These are phyloP conservation scores for Clonostachys sp. DNA, from an alignment of 2,329 filamentous ascomycete species.

Conservation along the genomic window DNA sequence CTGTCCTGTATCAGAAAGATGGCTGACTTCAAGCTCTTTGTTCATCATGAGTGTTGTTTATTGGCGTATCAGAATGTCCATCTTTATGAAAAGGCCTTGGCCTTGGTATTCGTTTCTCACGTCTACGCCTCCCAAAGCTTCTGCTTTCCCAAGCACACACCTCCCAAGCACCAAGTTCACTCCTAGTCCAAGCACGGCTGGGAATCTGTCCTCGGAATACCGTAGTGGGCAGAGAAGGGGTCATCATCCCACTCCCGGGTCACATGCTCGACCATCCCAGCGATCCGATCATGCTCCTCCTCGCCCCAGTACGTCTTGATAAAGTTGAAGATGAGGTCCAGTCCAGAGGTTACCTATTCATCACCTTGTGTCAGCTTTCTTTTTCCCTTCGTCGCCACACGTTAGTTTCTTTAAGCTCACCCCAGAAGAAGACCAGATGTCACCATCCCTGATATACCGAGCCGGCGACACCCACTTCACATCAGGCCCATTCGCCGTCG, in stretches of 20 bases:
- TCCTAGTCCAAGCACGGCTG: not conserved
- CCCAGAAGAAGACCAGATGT: slow-evolving; percentile 62
- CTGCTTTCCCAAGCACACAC: too few relatives aligned
- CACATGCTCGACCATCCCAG: slow-evolving; percentile 50
- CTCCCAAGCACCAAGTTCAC: too few relatives aligned
- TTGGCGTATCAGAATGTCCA: too few relatives aligned
- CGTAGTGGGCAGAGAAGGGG: slow-evolving; percentile 13
- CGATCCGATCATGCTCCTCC: slow-evolving; percentile 35
- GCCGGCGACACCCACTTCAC: slow-evolving; percentile 58
- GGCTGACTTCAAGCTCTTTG: too few relatives aligned
- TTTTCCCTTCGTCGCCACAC: not conserved
- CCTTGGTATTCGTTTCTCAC: too few relatives aligned
- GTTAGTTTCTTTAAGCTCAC: slow-evolving; percentile 15
- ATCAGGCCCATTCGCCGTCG: slow-evolving; percentile 37
- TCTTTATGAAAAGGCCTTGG: too few relatives aligned
- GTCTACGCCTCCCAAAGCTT: too few relatives aligned
- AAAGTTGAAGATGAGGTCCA: slow-evolving; percentile 30
- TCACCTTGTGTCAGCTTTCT: not conserved
- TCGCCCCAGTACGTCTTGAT: slow-evolving; percentile 41
- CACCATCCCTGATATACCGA: slow-evolving; percentile 61
- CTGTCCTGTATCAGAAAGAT: too few relatives aligned
- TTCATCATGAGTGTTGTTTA: too few relatives aligned
- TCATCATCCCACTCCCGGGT: slow-evolving; percentile 17
- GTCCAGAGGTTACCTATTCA: slow-evolving; percentile 24
- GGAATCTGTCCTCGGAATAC: not conserved